These are phyloP conservation scores for Gastrodia elata DNA, from an alignment of 106 monocot genomes.

Conservation along the genomic window DNA sequence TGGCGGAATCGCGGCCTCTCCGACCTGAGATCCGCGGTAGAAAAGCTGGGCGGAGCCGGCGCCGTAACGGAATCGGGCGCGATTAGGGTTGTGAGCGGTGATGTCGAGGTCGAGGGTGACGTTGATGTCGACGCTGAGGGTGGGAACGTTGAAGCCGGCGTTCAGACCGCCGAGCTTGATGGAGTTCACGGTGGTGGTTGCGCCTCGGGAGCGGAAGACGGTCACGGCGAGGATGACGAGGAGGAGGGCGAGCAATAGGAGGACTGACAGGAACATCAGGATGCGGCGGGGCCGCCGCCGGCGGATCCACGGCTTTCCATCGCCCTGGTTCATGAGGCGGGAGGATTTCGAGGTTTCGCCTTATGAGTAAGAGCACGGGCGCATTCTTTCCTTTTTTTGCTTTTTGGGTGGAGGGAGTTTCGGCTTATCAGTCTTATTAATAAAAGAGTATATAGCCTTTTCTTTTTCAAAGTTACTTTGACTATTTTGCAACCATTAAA, in stretches of 20 bases:
- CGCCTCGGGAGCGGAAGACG: constrained; percentile 34
- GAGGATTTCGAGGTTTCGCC: neutral
- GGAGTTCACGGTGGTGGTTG: constrained; percentile 55
- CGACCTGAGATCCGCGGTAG: constrained; percentile 52
- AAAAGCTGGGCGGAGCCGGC: constrained; percentile 35
- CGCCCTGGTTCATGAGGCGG: constrained; percentile 1
- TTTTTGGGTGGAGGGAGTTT: neutral
- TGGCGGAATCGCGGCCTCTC: constrained; percentile 51
- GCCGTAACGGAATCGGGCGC: constrained; percentile 41
- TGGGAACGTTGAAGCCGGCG: constrained; percentile 22
- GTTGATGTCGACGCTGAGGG: constrained; percentile 46
- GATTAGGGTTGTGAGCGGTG: constrained; percentile 66
- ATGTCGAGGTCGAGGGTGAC: constrained; percentile 53
- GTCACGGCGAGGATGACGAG: constrained; percentile 51
- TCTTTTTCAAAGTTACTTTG: no score
- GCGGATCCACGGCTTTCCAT: neutral
- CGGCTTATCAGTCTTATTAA: no score
- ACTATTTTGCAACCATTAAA: no score
- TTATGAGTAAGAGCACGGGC: neutral
- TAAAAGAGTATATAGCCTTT: no score
- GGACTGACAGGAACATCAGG: constrained; percentile 8
- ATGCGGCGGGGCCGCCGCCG: constrained; percentile 9
- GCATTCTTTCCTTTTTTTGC: neutral
- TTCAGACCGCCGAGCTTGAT: constrained; percentile 38
- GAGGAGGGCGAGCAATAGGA: constrained; percentile 25